A percentile compares a stretch with the other conserved stretches of the same genome.
Evolutionary conservation across 495 filamentous ascomycete species (phyloP).

Genomic region (Daldinia bambusicola): DNA sequence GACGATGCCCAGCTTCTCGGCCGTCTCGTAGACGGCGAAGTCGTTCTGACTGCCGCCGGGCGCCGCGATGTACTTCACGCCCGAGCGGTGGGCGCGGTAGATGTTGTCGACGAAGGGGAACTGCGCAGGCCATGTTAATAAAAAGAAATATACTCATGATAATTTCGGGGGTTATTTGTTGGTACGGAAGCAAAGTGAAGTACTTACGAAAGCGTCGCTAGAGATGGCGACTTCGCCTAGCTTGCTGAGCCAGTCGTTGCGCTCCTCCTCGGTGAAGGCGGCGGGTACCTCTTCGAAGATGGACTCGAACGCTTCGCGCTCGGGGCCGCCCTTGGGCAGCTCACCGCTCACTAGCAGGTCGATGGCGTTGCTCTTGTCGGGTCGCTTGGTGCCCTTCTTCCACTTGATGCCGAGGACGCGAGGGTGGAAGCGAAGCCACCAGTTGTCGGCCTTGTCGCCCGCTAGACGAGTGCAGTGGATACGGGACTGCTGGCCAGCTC

Average conservation of each 20-base stretch:
- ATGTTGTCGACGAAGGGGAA: conserved; percentile 99
- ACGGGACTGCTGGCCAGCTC: conserved; percentile 94
- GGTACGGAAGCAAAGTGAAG: neutral
- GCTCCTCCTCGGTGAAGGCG: conserved; percentile 85
- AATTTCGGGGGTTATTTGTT: neutral
- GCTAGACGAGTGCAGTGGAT: conserved; percentile 98
- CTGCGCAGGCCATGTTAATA: conserved; percentile 54
- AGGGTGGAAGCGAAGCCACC: conserved; percentile 98
- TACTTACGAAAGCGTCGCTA: conserved; percentile 91
- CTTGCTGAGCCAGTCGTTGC: conserved; percentile 81
- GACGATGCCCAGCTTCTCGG: conserved; percentile 88
- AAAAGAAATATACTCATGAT: neutral
- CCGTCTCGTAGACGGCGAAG: conserved; percentile 84
- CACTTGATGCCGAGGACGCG: conserved; percentile 87
- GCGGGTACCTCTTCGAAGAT: conserved; percentile 92
- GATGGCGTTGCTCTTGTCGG: conserved; percentile 98
- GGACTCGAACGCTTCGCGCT: conserved; percentile 85
- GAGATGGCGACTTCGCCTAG: conserved; percentile 84
- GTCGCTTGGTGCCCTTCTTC: conserved; percentile 95
- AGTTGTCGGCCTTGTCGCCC: conserved; percentile 99
- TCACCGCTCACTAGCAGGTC: conserved; percentile 91
- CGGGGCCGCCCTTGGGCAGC: conserved; percentile 80
- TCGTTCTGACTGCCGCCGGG: conserved; percentile 96
- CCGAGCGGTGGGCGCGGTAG: conserved; percentile 85
- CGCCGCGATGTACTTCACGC: conserved; percentile 94